Base-by-base conservation (phyloP, 805 yeast genomes). In the Cyberlindnera euphorbiae region DNA sequence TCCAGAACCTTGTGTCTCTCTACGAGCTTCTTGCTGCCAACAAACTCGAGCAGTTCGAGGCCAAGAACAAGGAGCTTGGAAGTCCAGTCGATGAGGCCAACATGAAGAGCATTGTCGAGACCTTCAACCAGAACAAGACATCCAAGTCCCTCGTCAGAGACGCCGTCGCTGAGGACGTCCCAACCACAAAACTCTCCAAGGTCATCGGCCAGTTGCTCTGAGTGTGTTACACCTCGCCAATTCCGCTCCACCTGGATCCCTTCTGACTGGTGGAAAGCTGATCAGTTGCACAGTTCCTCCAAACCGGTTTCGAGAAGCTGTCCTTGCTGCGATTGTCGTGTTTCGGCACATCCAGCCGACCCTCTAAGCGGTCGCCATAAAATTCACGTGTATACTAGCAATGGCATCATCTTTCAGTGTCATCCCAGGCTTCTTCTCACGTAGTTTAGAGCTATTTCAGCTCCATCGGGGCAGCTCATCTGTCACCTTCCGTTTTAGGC, bases 21-120 rank as follows among this genome's bases (percentile, higher is more conserved):
- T 53, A 45, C 30, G 58, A 52, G 19, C 34, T 49, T 11, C 46
- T 53, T 8, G 45, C 47, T 12, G 9, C 46, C 4, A 52, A 49
- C 39, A 49, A 49, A 26, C 35, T 42, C 22, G 52, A 38, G 1
- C 45, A 42, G 12, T 52, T 52, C 17, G 19, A 39, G 8, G 16
- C 44, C 15, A 51, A 47, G 33, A 53, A 53, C 32, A 41, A 45
- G 28, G 53, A 47, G 26, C 32, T 46, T 9, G 46, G 41, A 7
- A 23, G 28, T 4, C 26, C 48, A 14, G 46, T 52, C 15, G 44
- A 51, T 30, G 47, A 41, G 2, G 36, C 39, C 17, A 43, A 39
- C 29, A 13, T 45, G 6, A 40, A 39, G 30, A 27, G 39, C 17
- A 41, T 52, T 26, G 46, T 42, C 28, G 28, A 44, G 23, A 45